Base-by-base conservation (phyloP, 768 basidiomycete species). In the Termitomyces sp. region DNA sequence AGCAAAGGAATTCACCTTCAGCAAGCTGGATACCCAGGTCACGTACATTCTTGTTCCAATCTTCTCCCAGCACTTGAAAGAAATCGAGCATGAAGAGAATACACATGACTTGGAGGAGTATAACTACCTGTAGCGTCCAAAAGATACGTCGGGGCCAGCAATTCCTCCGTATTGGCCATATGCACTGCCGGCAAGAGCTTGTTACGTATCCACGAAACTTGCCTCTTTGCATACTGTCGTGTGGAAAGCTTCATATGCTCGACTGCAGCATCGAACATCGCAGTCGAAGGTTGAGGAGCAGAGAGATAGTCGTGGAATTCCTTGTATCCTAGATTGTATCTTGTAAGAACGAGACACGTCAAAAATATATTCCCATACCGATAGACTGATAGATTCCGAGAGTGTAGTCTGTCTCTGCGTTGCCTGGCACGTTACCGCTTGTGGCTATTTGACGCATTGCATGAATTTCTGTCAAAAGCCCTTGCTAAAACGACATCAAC, bases 371-470 rank as follows among this genome's bases (percentile, higher is more conserved):
- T 28, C 26, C 10, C 35, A 43, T 67, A 90, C 95, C 96, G 60
- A 99, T 99, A 0, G 93, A 84, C 70, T 99, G 97, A 72, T 91
- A 98, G 58, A 98, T 90, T 1, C 97, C 96, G 10, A 87, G 71
- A 0, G 91, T 91, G 66, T 85, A 89, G 67, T 94, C 83, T n/a
- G 71, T 53, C 13, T 68, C 61, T 5, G 33, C 51, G 16, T 62
- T 32, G 41, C 53, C 41, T 7, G 47, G 14, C 26, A 56, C 2
- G 32, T 14, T 44, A 28, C 59, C 56, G 30, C 58, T 38, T 30
- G 56, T 50, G 5, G 72, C 72, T 9, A 78, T 70, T 50, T 74
- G 66, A 38, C 69, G 74, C 51, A 96, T 70, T 53, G 77, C 74
- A 23, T 75, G 77, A 50, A 98, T 85, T 74, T 99, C 96, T 26